phyloP scores from a whole-genome alignment of 306 rosid species.

The Alnus rubra region DNA sequence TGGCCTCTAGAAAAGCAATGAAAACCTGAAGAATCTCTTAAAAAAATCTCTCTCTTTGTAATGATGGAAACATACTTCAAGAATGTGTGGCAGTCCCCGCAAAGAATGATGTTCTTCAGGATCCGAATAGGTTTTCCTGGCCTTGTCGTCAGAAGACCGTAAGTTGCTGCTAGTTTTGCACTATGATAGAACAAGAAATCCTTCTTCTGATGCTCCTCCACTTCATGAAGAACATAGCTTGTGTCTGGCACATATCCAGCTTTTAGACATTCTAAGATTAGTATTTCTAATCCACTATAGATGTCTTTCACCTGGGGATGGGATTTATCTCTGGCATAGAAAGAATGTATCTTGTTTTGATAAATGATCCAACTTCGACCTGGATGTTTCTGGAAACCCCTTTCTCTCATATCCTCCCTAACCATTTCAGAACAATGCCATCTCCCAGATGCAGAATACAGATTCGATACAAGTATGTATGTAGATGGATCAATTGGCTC shows the following conservation, averaged over 20 bases:
- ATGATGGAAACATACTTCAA: conserved; percentile 70
- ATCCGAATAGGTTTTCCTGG: conserved; percentile 66
- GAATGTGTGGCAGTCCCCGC: conserved; percentile 89
- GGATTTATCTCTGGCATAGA: conserved; percentile 79
- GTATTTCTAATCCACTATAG: conserved; percentile 71
- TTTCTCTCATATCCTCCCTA: conserved; percentile 67
- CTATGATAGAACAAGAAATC: conserved; percentile 71
- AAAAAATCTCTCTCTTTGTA: conserved; percentile 56
- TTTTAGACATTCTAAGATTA: conserved; percentile 75
- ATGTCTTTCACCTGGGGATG: conserved; percentile 78
- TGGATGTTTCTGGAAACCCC: conserved; percentile 75
- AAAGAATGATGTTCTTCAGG: conserved; percentile 72
- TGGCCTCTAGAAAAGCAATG: conserved; percentile 76
- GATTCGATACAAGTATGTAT: conserved; percentile 71
- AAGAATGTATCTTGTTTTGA: conserved; percentile 63
- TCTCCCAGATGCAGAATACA: conserved; percentile 84
- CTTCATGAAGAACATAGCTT: conserved; percentile 81
- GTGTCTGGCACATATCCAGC: conserved; percentile 80
- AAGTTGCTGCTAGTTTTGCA: conserved; percentile 73
- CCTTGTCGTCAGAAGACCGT: conserved; percentile 60
- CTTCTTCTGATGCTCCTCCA: conserved; percentile 78
- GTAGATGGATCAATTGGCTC: conserved; percentile 76
- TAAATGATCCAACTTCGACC: conserved; percentile 73
- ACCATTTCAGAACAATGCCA: conserved; percentile 78
- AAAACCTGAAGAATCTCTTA: conserved; percentile 82